phyloP scores from a whole-genome alignment of 148 eudicot genomes.

The Fallopia convolvulus region DNA sequence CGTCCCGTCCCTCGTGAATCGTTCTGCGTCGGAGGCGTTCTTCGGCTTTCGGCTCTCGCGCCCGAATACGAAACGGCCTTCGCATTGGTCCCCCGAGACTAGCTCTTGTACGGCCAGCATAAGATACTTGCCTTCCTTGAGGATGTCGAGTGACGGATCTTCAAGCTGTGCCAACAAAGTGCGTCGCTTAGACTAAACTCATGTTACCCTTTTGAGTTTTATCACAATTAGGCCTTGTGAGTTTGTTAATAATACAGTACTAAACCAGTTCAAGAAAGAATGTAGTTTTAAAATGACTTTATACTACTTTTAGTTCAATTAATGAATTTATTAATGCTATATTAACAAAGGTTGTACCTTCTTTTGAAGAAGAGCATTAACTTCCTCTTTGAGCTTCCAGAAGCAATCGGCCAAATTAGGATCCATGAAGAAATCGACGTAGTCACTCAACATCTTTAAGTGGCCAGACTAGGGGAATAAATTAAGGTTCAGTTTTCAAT shows the following conservation, averaged over 20 bases:
- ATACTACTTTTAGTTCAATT: too few species aligned
- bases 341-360: conserved; percentile 37
- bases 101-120: conserved; percentile 91
- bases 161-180: conserved; percentile 48
- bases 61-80: conserved; percentile 90
- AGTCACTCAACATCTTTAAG: conserved; percentile 83
- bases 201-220: not conserved
- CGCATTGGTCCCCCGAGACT: conserved; percentile 84
- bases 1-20: conserved; percentile 77
- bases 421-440: conserved; percentile 96
- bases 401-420: conserved; percentile 78
- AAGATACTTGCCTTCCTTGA: conserved; percentile 82
- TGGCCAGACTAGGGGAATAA: conserved; percentile 58
- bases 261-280: too few species aligned
- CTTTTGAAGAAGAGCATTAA: conserved; percentile 61
- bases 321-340: too few species aligned
- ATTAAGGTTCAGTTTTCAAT: not conserved
- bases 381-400: conserved; percentile 82
- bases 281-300: too few species aligned
- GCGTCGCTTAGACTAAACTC: not conserved
- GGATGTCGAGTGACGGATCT: conserved; percentile 72
- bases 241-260: not conserved
- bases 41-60: conserved; percentile 70
- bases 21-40: conserved; percentile 37
- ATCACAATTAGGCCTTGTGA: not conserved